Conservation (phyloP, 306 rosid genomes). For the Astragalus glycyphyllos region DNA sequence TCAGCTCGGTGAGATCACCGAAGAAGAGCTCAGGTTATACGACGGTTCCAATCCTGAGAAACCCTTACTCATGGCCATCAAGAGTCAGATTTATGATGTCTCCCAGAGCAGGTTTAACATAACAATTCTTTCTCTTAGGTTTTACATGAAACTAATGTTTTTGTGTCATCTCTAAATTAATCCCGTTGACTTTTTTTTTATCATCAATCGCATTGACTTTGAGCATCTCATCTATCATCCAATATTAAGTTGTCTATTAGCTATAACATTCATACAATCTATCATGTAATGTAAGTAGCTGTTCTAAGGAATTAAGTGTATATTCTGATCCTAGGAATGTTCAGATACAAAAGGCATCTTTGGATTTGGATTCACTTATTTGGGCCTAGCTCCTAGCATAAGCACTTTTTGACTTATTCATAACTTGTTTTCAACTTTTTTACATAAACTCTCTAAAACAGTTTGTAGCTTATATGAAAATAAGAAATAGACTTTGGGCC, state of each 20-base stretch:
- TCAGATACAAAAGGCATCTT: neutral
- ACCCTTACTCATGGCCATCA: slow-evolving; percentile 95
- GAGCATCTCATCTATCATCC: neutral
- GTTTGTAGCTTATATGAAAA: no score
- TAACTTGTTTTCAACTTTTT: no score
- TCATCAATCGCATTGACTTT: no score
- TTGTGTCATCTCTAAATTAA: neutral
- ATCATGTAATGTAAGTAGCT: neutral
- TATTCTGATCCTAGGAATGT: slow-evolving; percentile 18
- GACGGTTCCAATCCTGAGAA: slow-evolving; percentile 80
- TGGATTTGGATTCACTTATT: no score
- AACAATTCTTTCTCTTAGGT: neutral
- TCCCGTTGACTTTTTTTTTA: neutral
- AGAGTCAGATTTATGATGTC: slow-evolving; percentile 98
- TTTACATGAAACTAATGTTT: neutral
- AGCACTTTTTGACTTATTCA: no score
- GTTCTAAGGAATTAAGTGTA: neutral
- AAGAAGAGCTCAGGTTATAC: slow-evolving; percentile 72
- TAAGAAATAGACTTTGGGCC: no score
- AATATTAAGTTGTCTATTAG: neutral
- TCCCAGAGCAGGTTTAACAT: slow-evolving; percentile 79
- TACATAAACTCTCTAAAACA: no score
- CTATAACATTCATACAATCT: neutral
- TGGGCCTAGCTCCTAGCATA: no score
- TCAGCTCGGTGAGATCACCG: slow-evolving; percentile 84